Conservation (phyloP, 192 early-diverging fungal genomes). For the Pecoramyces ruminantium region DNA sequence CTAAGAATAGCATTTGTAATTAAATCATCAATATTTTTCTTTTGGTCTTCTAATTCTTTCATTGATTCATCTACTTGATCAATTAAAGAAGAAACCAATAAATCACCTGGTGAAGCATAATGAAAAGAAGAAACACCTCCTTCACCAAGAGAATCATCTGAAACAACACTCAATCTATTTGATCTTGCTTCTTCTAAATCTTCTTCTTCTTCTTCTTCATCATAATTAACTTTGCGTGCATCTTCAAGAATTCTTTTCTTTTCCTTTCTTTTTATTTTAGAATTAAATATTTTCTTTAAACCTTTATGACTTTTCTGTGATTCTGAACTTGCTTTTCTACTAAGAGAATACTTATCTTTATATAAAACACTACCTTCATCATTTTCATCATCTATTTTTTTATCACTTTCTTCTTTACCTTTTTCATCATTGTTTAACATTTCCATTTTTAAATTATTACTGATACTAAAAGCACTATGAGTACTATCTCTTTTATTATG, state of each 20-base stretch:
- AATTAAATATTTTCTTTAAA: background rate
- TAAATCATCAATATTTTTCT: slow-evolving; percentile 45
- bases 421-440: slow-evolving; percentile 6
- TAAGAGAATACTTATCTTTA: background rate
- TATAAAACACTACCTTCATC: background rate
- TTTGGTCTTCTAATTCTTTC: slow-evolving; percentile 37
- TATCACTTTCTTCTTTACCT: slow-evolving; percentile 15
- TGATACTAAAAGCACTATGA: background rate
- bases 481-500: background rate
- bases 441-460: background rate
- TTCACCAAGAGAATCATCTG: background rate
- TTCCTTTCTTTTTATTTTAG: background rate
- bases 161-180: background rate
- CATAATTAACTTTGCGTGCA: background rate
- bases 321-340: background rate
- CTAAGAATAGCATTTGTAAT: slow-evolving; percentile 36
- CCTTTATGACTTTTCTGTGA: background rate
- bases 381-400: slow-evolving; percentile 14
- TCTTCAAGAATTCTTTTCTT: background rate
- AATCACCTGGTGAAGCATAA: slow-evolving; percentile 47
- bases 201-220: background rate
- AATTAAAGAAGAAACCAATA: slow-evolving; percentile 38
- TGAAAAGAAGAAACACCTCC: slow-evolving; percentile 7
- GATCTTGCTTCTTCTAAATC: background rate
- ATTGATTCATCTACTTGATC: slow-evolving; percentile 26